A percentile compares a stretch with the other conserved stretches of the same genome.
These are phyloP conservation scores for Penicillium cinerascens DNA, from an alignment of 495 filamentous ascomycete genomes.

Conservation along the genomic window DNA sequence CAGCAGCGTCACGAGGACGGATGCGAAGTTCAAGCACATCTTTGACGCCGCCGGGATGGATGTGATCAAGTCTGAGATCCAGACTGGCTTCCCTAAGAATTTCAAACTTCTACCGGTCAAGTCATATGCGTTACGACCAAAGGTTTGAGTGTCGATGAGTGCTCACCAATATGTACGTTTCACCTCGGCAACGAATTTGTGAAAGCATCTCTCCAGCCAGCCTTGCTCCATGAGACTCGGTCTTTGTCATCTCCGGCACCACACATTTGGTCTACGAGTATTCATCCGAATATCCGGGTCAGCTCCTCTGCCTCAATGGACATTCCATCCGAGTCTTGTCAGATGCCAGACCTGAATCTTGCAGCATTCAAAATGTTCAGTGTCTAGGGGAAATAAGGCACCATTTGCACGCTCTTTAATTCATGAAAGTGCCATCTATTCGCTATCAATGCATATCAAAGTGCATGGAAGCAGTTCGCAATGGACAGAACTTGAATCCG, in stretches of 20 bases:
- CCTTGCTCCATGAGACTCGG: background rate
- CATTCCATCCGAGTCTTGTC: too few species aligned
- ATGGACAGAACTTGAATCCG: too few species aligned
- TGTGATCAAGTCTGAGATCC: constrained; percentile 67
- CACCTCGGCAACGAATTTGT: background rate
- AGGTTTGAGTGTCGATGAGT: constrained; percentile 1
- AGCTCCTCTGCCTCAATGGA: constrained; percentile 43
- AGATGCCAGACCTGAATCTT: too few species aligned
- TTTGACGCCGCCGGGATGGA: constrained; percentile 67
- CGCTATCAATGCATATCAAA: too few species aligned
- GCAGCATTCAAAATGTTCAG: too few species aligned
- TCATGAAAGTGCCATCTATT: too few species aligned
- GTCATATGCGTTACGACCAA: constrained; percentile 61
- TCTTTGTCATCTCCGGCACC: background rate
- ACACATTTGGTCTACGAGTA: background rate
- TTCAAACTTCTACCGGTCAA: constrained; percentile 65
- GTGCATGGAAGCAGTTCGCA: too few species aligned
- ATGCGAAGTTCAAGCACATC: constrained; percentile 63
- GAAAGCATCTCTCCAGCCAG: background rate
- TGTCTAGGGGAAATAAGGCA: too few species aligned
- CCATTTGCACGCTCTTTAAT: too few species aligned
- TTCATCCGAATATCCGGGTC: background rate
- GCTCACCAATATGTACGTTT: background rate
- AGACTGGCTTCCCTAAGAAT: constrained; percentile 65
- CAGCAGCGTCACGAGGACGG: constrained; percentile 74